Base-by-base conservation (phyloP, 1,139 yeast genomes). In the Geotrichum carabidarum region DNA sequence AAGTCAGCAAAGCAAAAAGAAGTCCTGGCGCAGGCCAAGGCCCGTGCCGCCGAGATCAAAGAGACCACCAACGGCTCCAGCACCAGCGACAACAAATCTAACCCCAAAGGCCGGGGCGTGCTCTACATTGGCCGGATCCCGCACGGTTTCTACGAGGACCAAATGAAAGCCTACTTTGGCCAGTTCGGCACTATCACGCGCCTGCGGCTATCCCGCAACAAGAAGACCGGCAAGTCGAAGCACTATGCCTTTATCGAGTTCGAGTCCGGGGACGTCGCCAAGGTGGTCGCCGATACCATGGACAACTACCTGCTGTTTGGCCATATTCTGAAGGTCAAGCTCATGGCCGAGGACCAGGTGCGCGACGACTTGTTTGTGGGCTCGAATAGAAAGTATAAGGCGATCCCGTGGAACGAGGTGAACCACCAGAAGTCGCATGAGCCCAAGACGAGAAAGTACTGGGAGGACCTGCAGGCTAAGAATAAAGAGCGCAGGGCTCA, bases 221-320 rank as follows among this genome's bases (percentile, higher is more conserved):
- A 86, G 70, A 86, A 84, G 69, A 84, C 95, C 2, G 99, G 99
- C 48, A 82, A 84, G 59, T 84, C 96, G 18, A 91, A 90, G 74
- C 98, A 91, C 71, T 94, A 84, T 70, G 99, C 91, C 11, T 93
- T 88, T 70, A 75, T 93, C 54, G 97, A 91, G 72, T 93, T 93
- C 66, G 81, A 78, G 50, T 78, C 82, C 57, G 68, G 72, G 41
- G 87, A 83, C 50, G 95, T 87, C 57, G 98, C 98, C 51, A 79
- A 82, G 62, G 78, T 90, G 58, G 99, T 96, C 1, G 86, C 86
- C 59, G 98, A 93, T 63, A 83, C 98, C 51, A 93, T 93, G 99
- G 84, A 93, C 73, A 93, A 93, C 72, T 93, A 93, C 67, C 78
- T 93, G 61, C 72, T 93, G 55, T 84, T 87, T 73, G 95, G 95